Evolutionary conservation across 2,329 filamentous ascomycete genomes (phyloP).

Genomic region (Cercospora sp.): DNA sequence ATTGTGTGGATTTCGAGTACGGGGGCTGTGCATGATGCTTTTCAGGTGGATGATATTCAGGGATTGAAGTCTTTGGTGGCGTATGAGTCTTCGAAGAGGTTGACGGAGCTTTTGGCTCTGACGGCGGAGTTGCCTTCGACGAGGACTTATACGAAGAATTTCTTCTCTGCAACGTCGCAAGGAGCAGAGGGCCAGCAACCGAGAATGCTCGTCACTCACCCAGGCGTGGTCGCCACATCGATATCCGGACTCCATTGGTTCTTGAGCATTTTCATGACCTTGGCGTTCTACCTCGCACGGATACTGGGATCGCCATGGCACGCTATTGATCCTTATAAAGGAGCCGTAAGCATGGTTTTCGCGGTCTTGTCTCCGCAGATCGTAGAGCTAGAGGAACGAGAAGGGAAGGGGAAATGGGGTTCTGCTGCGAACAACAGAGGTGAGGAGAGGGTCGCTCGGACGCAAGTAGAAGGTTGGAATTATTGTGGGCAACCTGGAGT

Average conservation of each 20-base stretch:
- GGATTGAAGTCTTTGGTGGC: constrained; percentile 61
- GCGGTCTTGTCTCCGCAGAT: constrained; percentile 68
- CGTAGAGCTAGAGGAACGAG: constrained; percentile 53
- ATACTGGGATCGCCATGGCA: constrained; percentile 89
- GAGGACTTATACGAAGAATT: constrained; percentile 57
- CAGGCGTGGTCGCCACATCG: constrained; percentile 79
- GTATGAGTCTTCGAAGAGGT: constrained; percentile 84
- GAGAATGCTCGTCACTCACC: constrained; percentile 76
- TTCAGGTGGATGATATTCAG: constrained; percentile 74
- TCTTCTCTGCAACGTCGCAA: constrained; percentile 46
- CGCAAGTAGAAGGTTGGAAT: constrained; percentile 86
- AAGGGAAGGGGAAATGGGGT: constrained; percentile 77
- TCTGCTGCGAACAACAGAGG: constrained; percentile 64
- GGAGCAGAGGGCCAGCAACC: constrained; percentile 47
- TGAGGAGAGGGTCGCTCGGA: constrained; percentile 62
- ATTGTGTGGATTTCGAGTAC: constrained; percentile 87
- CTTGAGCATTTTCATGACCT: constrained; percentile 67
- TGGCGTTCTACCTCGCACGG: constrained; percentile 69
- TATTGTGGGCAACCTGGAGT: constrained; percentile 59
- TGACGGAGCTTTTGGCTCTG: constrained; percentile 81
- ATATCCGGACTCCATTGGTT: constrained; percentile 74
- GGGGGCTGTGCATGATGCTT: constrained; percentile 61
- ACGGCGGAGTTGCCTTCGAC: constrained; percentile 68
- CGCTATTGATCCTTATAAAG: constrained; percentile 70
- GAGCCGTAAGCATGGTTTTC: constrained; percentile 75